Percentiles rank a stretch among this genome's conserved stretches.
These are phyloP conservation scores for Rhodamnia argentea DNA, from an alignment of 345 rosid species.

Conservation along the genomic window DNA sequence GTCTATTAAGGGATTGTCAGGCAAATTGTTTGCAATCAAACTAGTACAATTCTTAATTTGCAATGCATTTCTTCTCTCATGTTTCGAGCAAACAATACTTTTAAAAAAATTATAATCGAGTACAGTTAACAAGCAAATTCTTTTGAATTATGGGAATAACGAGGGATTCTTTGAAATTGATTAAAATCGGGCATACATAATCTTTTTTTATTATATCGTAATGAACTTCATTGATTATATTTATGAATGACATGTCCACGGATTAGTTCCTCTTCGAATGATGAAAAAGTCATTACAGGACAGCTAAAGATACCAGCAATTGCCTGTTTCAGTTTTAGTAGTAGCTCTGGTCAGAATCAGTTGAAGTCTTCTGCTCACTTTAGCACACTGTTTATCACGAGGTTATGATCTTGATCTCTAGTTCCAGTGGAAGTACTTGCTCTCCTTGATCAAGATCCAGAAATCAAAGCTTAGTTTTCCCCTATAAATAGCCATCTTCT, in stretches of 20 bases:
- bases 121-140: neutral
- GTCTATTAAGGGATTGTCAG: rapidly evolving
- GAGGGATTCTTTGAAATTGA: too few species aligned
- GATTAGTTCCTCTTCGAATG: neutral
- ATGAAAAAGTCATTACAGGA: neutral
- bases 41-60: neutral
- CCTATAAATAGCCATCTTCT: neutral
- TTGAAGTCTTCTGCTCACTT: neutral
- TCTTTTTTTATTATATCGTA: too few species aligned
- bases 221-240: neutral
- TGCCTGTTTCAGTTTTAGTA: neutral
- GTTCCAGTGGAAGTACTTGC: neutral
- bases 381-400: neutral
- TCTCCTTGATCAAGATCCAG: neutral
- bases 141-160: neutral
- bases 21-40: neutral
- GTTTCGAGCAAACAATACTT: neutral
- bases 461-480: neutral
- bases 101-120: neutral
- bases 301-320: neutral
- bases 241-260: too few species aligned
- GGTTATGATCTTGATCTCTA: neutral
- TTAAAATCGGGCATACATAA: too few species aligned
- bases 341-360: neutral
- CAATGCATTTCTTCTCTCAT: neutral